phyloP scores from a whole-genome alignment of 345 rosid species.

The Ceriops zippeliana region DNA sequence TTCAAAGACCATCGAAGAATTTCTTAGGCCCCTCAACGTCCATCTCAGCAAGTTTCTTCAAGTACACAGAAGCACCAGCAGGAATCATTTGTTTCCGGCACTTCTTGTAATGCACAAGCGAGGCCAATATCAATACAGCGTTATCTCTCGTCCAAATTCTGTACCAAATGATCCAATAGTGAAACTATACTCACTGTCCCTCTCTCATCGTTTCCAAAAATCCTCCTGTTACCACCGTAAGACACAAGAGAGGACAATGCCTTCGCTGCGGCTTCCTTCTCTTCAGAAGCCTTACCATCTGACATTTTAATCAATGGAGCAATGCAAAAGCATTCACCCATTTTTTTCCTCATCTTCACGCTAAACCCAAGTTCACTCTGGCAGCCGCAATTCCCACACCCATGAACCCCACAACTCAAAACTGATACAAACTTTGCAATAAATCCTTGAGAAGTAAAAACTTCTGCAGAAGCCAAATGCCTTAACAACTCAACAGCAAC shows the following conservation, averaged over 20 bases:
- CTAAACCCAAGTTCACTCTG: conserved; percentile 45
- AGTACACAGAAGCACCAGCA: conserved; percentile 60
- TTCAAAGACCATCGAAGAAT: conserved; percentile 53
- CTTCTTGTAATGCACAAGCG: conserved; percentile 58
- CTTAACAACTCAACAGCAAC: conserved; percentile 55
- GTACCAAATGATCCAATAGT: conserved; percentile 56
- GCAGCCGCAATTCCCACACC: conserved; percentile 78
- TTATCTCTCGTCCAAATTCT: conserved; percentile 56
- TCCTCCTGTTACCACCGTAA: conserved; percentile 47
- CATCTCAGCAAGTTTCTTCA: conserved; percentile 73
- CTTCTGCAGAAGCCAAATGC: conserved; percentile 60
- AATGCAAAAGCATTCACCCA: conserved; percentile 62
- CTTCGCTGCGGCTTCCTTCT: conserved; percentile 77
- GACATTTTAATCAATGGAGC: conserved; percentile 59
- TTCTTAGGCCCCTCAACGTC: conserved; percentile 82
- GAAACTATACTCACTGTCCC: conserved; percentile 54
- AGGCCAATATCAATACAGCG: conserved; percentile 51
- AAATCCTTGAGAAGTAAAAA: conserved; percentile 59
- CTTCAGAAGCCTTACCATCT: conserved; percentile 84
- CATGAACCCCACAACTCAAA: conserved; percentile 58
- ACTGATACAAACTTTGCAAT: conserved; percentile 41
- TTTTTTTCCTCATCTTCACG: conserved; percentile 56
- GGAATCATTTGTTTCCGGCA: conserved; percentile 76
- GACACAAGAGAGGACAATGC: conserved; percentile 54
- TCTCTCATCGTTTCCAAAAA: conserved; percentile 52